These are phyloP conservation scores for Periconia sp. DNA, from an alignment of 2,329 filamentous ascomycete genomes.

Conservation along the genomic window DNA sequence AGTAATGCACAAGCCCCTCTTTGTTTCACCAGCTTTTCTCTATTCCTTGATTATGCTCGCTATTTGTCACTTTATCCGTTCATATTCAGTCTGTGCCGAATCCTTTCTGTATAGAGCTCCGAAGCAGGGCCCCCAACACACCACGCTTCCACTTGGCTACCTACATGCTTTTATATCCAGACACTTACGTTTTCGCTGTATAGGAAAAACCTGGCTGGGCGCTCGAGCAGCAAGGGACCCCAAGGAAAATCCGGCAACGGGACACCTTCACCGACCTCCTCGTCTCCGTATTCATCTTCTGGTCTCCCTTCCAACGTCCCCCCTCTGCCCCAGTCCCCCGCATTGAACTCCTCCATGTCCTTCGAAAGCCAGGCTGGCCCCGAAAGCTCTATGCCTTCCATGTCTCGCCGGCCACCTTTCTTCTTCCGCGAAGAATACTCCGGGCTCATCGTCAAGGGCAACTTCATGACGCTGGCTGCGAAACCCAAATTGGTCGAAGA, in stretches of 20 bases:
- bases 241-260: conserved; percentile 38
- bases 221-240: conserved; percentile 45
- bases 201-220: conserved; percentile 44
- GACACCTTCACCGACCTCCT: conserved; percentile 39
- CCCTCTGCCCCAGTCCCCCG: conserved; percentile 39
- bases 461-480: conserved; percentile 93
- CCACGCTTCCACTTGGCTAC: conserved; percentile 19
- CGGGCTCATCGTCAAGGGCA: conserved; percentile 91
- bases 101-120: not conserved
- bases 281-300: conserved; percentile 30
- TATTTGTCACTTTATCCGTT: conserved; percentile 14
- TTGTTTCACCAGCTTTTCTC: conserved; percentile 18
- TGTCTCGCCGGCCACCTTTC: conserved; percentile 69
- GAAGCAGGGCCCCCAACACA: conserved; percentile 1
- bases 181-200: not conserved
- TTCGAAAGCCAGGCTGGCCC: conserved; percentile 61
- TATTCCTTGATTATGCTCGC: not conserved
- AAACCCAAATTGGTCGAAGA: conserved; percentile 91
- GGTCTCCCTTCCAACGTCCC: conserved; percentile 36
- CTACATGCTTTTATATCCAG: conserved; percentile 26
- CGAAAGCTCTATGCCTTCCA: conserved; percentile 36
- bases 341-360: conserved; percentile 56
- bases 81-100: not conserved
- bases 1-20: conserved; percentile 17
- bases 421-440: conserved; percentile 77